Base-by-base conservation (phyloP, 2,329 filamentous ascomycete species). In the Aspergillus costaricaensis region DNA sequence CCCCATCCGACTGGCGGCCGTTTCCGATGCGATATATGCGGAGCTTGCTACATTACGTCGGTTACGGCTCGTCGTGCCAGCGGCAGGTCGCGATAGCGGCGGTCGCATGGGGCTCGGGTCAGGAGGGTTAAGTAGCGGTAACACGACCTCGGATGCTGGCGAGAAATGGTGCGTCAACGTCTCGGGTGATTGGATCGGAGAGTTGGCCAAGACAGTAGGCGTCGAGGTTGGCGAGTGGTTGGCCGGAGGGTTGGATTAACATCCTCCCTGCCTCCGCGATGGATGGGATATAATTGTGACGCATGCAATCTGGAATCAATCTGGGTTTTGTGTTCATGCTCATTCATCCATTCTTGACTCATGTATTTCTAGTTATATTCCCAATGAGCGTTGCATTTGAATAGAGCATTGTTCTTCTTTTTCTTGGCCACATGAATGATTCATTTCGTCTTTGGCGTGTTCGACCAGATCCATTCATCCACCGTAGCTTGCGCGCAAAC, bases 81-180 rank as follows among this genome's bases (percentile, higher is more conserved):
- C 77, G 4, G 74, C 75, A 14, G 72, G 74, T 19, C 68, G 67
- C 25, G 70, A 73, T 27, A 73, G 65, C 53, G 70, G 70, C 8
- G 66, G 70, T 54, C 70, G 69, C 41, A 62, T 64, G 63, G 68
- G 59, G n/a, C 54, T 53, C 17, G 67, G 66, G 10, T 63, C 64
- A 9, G 63, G 67, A 5, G 72, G 69, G n/a, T 68, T 70, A 27
- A 67, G 69, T 17, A 74, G 68, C 54, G 74, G 71, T 10, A 75
- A 73, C 57, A 76, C 73, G 3, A 73, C 70, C 23, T 72, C 75
- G 17, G 77, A 78, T 63, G 74, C 71, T 3, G 76, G 74, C 5
- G 80, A 79, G 62, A 82, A 80, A 56, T 82, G 80, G 80, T 77
- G 75, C 59, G 76, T 81, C 14, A 80, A 81, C 70, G 76, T 81